These are phyloP conservation scores for Hypoxylon sp. DNA, from an alignment of 2,329 filamentous ascomycete genomes.

Conservation along the genomic window DNA sequence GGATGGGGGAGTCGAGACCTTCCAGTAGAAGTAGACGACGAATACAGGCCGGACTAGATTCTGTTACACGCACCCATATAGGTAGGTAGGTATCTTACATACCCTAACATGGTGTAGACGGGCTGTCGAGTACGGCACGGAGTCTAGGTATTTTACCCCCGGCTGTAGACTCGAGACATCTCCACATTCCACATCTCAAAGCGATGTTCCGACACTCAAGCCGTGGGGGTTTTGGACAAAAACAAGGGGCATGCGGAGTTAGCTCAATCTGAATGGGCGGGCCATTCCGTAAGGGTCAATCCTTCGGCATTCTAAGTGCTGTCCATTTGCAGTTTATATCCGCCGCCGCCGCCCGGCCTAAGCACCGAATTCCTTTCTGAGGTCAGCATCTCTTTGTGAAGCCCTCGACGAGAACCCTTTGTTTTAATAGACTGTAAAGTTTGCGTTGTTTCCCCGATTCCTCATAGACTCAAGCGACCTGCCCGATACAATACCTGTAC, in stretches of 20 bases:
- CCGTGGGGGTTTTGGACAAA: background rate
- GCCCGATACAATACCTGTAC: constrained; percentile 3
- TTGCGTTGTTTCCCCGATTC: background rate
- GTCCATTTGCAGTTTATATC: constrained; percentile 2
- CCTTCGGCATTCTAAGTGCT: constrained; percentile 26
- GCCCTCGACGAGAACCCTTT: constrained; percentile 19
- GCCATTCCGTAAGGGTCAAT: constrained; percentile 10
- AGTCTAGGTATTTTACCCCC: constrained; percentile 18
- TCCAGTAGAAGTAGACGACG: background rate
- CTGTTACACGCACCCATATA: background rate
- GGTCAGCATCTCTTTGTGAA: constrained; percentile 30
- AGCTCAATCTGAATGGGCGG: constrained; percentile 10
- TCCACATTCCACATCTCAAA: background rate
- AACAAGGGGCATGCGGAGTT: constrained; percentile 20
- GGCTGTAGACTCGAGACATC: constrained; percentile 5
- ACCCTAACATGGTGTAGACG: constrained; percentile 1
- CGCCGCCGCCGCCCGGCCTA: constrained; percentile 24
- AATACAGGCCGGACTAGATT: background rate
- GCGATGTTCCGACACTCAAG: background rate
- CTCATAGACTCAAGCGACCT: background rate
- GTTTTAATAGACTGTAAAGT: constrained; percentile 20
- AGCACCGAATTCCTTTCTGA: constrained; percentile 20
- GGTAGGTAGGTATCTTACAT: background rate
- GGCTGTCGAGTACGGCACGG: constrained; percentile 14
- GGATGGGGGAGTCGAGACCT: background rate